A percentile compares a stretch with the other conserved stretches of the same genome.
phyloP scores from a whole-genome alignment of 805 yeast species.

The Cyberlindnera veronae region DNA sequence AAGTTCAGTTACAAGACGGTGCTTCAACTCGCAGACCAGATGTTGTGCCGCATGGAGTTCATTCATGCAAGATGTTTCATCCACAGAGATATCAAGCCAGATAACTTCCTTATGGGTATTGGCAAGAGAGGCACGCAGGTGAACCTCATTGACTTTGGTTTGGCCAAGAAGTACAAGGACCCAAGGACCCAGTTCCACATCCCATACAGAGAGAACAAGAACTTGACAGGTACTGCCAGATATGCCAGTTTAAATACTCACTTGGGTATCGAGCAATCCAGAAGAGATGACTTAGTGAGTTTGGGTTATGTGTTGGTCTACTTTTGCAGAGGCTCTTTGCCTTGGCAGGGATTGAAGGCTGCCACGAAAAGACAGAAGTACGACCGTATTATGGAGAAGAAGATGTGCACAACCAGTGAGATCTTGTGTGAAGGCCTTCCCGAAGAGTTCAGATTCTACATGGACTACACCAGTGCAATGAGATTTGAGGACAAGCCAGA shows the following conservation, averaged over 20 bases:
- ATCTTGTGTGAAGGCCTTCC: constrained; percentile 90
- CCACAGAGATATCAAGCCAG: constrained; percentile 95
- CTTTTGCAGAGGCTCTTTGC: constrained; percentile 92
- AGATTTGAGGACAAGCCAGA: constrained; percentile 97
- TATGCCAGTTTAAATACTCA: constrained; percentile 95
- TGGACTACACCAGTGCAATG: constrained; percentile 84
- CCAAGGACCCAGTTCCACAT: constrained; percentile 92
- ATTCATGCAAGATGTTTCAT: constrained; percentile 95
- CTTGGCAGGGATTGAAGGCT: constrained; percentile 98
- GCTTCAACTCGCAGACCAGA: constrained; percentile 87
- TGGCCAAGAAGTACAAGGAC: constrained; percentile 92
- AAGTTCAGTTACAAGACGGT: constrained; percentile 93
- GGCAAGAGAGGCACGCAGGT: constrained; percentile 93
- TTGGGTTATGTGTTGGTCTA: constrained; percentile 92
- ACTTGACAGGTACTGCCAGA: constrained; percentile 95
- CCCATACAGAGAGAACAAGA: constrained; percentile 94
- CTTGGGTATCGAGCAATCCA: constrained; percentile 92
- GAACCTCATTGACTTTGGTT: constrained; percentile 93
- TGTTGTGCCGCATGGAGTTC: constrained; percentile 90
- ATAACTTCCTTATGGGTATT: constrained; percentile 85
- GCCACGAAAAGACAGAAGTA: constrained; percentile 96
- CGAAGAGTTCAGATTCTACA: constrained; percentile 76
- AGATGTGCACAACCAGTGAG: constrained; percentile 85
- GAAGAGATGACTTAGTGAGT: constrained; percentile 95
- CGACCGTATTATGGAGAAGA: constrained; percentile 93